These are phyloP conservation scores for Knoxia roxburghii DNA, from an alignment of 257 asterid species.

Conservation along the genomic window DNA sequence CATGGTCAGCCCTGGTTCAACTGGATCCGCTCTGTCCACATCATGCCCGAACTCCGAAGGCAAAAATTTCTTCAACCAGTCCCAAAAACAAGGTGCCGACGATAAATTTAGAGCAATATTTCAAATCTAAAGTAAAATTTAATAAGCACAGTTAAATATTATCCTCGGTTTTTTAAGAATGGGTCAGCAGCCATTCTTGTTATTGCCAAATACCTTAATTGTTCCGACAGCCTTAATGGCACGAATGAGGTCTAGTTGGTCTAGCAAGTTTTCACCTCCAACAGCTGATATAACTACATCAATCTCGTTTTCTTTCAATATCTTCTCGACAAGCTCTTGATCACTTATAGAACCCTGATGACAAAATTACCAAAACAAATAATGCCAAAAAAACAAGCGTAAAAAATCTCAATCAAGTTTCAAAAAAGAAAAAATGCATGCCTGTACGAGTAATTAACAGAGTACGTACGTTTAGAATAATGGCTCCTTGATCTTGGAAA, in stretches of 20 bases:
- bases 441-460: not conserved
- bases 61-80: conserved; percentile 26
- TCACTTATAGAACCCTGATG: conserved; percentile 29
- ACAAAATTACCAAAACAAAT: not conserved
- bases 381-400: too few relatives aligned
- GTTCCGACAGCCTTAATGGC: conserved; percentile 31
- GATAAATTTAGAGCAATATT: too few relatives aligned
- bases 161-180: too few relatives aligned
- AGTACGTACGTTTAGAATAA: conserved; percentile 18
- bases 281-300: conserved; percentile 31
- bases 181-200: too few relatives aligned
- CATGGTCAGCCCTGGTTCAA: conserved; percentile 34
- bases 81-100: too few relatives aligned
- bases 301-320: conserved; percentile 24
- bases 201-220: conserved; percentile 31
- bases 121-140: too few relatives aligned
- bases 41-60: conserved; percentile 45
- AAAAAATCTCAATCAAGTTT: too few relatives aligned
- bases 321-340: conserved; percentile 24
- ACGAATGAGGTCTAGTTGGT: conserved; percentile 24
- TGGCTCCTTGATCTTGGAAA: conserved; percentile 32
- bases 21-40: conserved; percentile 32
- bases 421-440: not conserved
- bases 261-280: conserved; percentile 28
- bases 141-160: too few relatives aligned